Percentiles rank a stretch among this genome's conserved stretches.
Conservation (phyloP, 805 yeast species). For the Nakazawaea peltata region DNA sequence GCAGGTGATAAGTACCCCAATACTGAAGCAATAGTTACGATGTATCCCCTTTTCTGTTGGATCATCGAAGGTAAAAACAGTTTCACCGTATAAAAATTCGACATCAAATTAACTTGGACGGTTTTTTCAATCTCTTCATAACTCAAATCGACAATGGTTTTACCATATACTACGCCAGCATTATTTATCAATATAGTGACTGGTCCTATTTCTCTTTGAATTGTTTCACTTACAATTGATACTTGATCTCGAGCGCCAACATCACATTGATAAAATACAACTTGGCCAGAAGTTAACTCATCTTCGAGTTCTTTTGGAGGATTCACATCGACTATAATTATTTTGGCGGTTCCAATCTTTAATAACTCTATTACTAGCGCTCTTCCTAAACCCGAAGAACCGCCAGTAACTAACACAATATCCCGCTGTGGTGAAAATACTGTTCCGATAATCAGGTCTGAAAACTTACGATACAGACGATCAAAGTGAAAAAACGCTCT, state of each 20-base stretch:
- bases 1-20: constrained; percentile 85
- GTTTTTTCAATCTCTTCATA: constrained; percentile 54
- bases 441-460: constrained; percentile 40
- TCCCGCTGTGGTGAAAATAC: constrained; percentile 47
- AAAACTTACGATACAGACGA: constrained; percentile 19
- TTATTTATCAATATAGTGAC: constrained; percentile 74
- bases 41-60: constrained; percentile 51
- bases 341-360: constrained; percentile 30
- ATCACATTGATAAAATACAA: constrained; percentile 59
- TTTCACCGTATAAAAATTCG: constrained; percentile 64
- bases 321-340: constrained; percentile 59
- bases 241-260: constrained; percentile 48
- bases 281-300: constrained; percentile 28
- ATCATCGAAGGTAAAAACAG: constrained; percentile 72
- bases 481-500: constrained; percentile 18
- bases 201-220: constrained; percentile 42
- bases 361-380: constrained; percentile 45
- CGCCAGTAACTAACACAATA: constrained; percentile 77
- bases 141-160: constrained; percentile 43
- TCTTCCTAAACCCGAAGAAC: constrained; percentile 69
- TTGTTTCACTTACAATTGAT: constrained; percentile 25
- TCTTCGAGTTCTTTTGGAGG: constrained; percentile 29
- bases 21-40: constrained; percentile 78
- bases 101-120: constrained; percentile 59
- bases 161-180: constrained; percentile 70